Evolutionary conservation across 331 rosid species (phyloP), one percentile per base, ranked within the genome.

Genomic region (Rhamnella rubrinervis): DNA sequence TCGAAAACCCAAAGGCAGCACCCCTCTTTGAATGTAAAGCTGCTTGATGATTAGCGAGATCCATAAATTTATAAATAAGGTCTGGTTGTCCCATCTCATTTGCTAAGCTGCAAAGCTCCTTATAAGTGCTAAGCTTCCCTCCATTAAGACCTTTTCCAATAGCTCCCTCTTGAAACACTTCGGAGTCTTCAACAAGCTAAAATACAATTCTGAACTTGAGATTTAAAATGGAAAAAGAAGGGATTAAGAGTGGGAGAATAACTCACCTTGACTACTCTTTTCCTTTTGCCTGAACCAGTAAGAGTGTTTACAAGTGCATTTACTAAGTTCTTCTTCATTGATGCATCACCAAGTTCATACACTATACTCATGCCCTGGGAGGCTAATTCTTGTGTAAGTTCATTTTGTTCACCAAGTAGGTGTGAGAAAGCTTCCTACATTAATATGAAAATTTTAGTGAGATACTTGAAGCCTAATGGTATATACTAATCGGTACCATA

Each of bases 1-100:
- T 93, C 50, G 98, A 91, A 85, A 93, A 93, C 70, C 98, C 98
- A 81, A 93, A 93, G 63, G 98, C 97, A 68, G 97, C 98, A 84
- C 97, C 98, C 78, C 96, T 87, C 82, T 93, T 91, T 1, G 97
- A 93, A 78, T 87, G 83, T 40, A 93, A 70, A 74, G 98, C 85
- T 71, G 91, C 84, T 80, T 93, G 98, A 80, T 93, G 80, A 84
- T 93, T 93, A 78, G 98, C 97, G 79, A 93, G 83, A 86, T 93
- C 98, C 97, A 93, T 88, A 84, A 93, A 93, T 84, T 91, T 91
- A 78, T 91, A 93, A 65, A 93, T 93, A 59, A 93, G 87, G 82
- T 93, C 98, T 4, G 98, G 98, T 70, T 91, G 97, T 46, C 97
- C 98, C 98, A 93, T 93, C 83, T 93, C 98, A 83, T 87, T 93